Evolutionary conservation across 352 stramenopile genomes (phyloP).

Genomic region (Hyphochytrium catenoides): DNA sequence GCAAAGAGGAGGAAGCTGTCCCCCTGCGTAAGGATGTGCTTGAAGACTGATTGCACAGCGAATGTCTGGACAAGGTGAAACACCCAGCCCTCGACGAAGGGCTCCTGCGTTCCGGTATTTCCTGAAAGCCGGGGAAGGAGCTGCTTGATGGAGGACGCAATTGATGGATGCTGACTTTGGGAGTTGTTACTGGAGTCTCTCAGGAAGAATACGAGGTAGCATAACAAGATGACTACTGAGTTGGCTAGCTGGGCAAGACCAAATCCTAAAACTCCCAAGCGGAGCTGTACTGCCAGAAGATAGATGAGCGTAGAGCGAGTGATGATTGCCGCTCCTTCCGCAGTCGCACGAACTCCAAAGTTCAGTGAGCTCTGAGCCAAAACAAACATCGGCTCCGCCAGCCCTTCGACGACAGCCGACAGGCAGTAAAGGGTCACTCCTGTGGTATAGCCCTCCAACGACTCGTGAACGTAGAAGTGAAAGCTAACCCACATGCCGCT

Average conservation of each 20-base stretch:
- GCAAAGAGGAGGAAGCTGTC: slow-evolving; percentile 82
- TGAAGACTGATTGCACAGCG: slow-evolving; percentile 77
- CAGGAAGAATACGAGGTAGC: slow-evolving; percentile 29
- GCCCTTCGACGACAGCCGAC: slow-evolving; percentile 40
- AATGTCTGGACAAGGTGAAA: no score
- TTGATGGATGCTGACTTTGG: no score
- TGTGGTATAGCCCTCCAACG: slow-evolving; percentile 18
- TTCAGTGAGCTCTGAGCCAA: slow-evolving; percentile 40
- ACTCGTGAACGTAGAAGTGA: slow-evolving; percentile 4
- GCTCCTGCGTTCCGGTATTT: slow-evolving; percentile 15
- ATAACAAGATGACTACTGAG: slow-evolving; percentile 22
- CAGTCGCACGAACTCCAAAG: slow-evolving; percentile 50
- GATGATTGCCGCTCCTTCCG: slow-evolving; percentile 42
- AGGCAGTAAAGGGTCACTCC: slow-evolving; percentile 43
- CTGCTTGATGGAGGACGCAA: slow-evolving; percentile 20
- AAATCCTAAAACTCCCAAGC: slow-evolving; percentile 36
- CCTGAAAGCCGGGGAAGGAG: slow-evolving; percentile 19
- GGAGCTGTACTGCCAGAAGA: slow-evolving; percentile 25
- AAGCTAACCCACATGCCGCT: slow-evolving; percentile 11
- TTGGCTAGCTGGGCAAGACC: slow-evolving; percentile 45
- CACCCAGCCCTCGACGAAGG: slow-evolving; percentile 27
- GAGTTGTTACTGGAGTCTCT: slow-evolving; percentile 17
- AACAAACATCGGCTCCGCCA: slow-evolving; percentile 53
- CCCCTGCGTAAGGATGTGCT: slow-evolving; percentile 87
- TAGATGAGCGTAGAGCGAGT: slow-evolving; percentile 36